Evolutionary conservation across 768 basidiomycete species (phyloP).

Genomic region (Termitomyces eurrhizus): DNA sequence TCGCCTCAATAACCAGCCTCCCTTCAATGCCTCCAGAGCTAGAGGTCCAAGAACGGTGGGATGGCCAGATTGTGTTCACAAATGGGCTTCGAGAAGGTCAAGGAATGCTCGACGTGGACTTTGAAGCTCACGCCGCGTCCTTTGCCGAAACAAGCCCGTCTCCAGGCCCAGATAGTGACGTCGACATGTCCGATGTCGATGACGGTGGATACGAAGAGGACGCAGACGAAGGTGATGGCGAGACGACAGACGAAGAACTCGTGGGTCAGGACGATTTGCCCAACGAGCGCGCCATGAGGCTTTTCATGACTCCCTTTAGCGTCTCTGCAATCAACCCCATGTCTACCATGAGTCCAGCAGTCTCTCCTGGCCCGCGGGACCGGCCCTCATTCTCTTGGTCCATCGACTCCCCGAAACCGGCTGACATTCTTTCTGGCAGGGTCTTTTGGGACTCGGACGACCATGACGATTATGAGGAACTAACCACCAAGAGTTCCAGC

Average conservation of each 20-base stretch:
- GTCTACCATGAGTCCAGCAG: constrained; percentile 64
- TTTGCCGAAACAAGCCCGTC: constrained; percentile 48
- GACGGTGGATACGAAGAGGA: constrained; percentile 47
- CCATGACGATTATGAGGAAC: constrained; percentile 31
- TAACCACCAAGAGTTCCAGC: constrained; percentile 18
- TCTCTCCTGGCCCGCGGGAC: constrained; percentile 39
- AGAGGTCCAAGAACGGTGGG: constrained; percentile 69
- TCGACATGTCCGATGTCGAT: constrained; percentile 39
- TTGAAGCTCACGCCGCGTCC: constrained; percentile 58
- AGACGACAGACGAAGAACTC: constrained; percentile 82
- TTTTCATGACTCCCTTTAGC: constrained; percentile 62
- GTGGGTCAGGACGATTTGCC: constrained; percentile 72
- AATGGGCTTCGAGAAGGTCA: constrained; percentile 56
- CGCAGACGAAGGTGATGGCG: constrained; percentile 55
- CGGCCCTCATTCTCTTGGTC: constrained; percentile 25
- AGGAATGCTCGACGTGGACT: constrained; percentile 64
- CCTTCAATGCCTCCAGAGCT: constrained; percentile 42
- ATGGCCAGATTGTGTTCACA: constrained; percentile 71
- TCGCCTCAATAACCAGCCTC: constrained; percentile 25
- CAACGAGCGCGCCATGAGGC: constrained; percentile 70
- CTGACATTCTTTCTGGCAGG: constrained; percentile 65
- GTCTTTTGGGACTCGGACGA: constrained; percentile 51
- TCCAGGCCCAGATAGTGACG: constrained; percentile 51
- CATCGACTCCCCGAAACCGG: constrained; percentile 50
- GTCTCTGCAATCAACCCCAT: constrained; percentile 69